A percentile compares a stretch with the other conserved stretches of the same genome.
These are phyloP conservation scores for Suillus tomentosus DNA, from an alignment of 768 basidiomycete genomes.

Conservation along the genomic window DNA sequence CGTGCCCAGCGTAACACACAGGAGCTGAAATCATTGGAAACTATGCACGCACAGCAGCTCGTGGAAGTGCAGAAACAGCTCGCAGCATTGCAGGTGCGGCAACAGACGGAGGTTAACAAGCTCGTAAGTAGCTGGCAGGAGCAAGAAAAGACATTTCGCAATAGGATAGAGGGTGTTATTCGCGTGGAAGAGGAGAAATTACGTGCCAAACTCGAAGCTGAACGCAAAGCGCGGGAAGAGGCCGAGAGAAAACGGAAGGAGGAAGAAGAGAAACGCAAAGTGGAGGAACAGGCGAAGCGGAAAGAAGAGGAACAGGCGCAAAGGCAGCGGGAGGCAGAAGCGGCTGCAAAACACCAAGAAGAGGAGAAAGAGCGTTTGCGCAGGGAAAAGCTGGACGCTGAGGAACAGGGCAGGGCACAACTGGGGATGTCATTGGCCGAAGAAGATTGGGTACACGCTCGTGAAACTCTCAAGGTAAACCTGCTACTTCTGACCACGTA, in stretches of 20 bases:
- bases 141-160: slow-evolving; percentile 48
- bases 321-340: slow-evolving; percentile 35
- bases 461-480: slow-evolving; percentile 54
- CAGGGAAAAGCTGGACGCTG: slow-evolving; percentile 39
- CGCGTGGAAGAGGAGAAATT: slow-evolving; percentile 63
- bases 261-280: slow-evolving; percentile 48
- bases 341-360: slow-evolving; percentile 30
- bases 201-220: slow-evolving; percentile 53
- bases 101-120: slow-evolving; percentile 47
- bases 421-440: slow-evolving; percentile 56
- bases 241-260: slow-evolving; percentile 48
- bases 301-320: slow-evolving; percentile 45
- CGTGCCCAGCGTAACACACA: slow-evolving; percentile 14
- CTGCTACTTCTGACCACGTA: slow-evolving; percentile 17
- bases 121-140: slow-evolving; percentile 49
- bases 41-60: slow-evolving; percentile 50
- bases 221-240: slow-evolving; percentile 51
- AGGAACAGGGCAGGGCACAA: slow-evolving; percentile 40
- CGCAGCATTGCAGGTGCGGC: slow-evolving; percentile 41
- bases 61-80: slow-evolving; percentile 53
- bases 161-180: slow-evolving; percentile 64
- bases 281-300: slow-evolving; percentile 44
- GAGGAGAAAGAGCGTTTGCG: slow-evolving; percentile 39
- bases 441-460: slow-evolving; percentile 67
- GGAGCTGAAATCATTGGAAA: slow-evolving; percentile 35